These are phyloP conservation scores for Daldinia childiae DNA, from an alignment of 495 filamentous ascomycete species.

Conservation along the genomic window DNA sequence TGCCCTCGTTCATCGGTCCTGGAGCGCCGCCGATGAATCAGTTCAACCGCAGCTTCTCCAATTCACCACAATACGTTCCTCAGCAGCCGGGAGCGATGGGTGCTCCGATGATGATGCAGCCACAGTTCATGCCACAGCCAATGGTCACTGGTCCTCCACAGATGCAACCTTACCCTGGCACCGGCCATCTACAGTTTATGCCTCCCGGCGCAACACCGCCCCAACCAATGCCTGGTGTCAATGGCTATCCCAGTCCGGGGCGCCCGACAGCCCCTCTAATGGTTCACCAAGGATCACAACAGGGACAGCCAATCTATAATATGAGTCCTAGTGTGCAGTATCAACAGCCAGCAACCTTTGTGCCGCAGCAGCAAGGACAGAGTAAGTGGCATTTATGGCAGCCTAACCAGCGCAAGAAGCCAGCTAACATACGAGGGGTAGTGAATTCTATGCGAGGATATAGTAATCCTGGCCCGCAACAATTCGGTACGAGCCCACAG, in stretches of 20 bases:
- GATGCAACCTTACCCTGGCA: conserved; percentile 76
- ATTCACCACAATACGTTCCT: conserved; percentile 71
- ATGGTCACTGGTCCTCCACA: conserved; percentile 71
- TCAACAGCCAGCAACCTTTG: conserved; percentile 69
- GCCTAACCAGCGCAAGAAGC: conserved; percentile 34
- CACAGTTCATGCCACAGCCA: conserved; percentile 67
- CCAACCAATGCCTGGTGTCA: conserved; percentile 62
- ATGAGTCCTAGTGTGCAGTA: conserved; percentile 74
- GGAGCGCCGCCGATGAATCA: conserved; percentile 66
- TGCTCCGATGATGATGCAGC: conserved; percentile 82
- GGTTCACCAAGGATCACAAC: conserved; percentile 73
- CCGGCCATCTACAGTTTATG: conserved; percentile 62
- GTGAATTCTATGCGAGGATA: conserved; percentile 70
- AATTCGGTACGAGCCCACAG: conserved; percentile 69
- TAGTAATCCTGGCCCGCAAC: conserved; percentile 67
- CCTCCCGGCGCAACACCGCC: conserved; percentile 68
- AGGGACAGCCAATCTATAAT: conserved; percentile 73
- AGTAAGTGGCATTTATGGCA: conserved; percentile 65
- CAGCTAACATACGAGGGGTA: conserved; percentile 46
- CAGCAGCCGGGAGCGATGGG: conserved; percentile 71
- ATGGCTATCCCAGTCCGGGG: conserved; percentile 85
- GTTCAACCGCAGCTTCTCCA: conserved; percentile 61
- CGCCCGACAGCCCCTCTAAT: conserved; percentile 85
- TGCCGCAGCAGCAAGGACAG: conserved; percentile 69
- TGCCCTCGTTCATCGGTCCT: conserved; percentile 74